Base-by-base conservation (phyloP, 768 basidiomycete genomes). In the Phylloporus sp. region DNA sequence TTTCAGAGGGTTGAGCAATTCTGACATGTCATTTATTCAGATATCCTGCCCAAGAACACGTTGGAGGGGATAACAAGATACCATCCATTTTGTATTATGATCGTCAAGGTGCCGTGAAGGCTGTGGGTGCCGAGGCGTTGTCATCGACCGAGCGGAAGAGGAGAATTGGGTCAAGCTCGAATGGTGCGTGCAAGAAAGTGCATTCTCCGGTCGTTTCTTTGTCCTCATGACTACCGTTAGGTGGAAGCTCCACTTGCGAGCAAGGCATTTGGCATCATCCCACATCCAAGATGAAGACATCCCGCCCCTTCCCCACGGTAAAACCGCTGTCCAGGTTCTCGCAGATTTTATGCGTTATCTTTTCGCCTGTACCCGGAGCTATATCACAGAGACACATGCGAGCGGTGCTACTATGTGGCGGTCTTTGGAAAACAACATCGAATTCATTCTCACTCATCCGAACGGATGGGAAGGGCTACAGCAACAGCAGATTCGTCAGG, bases 21-120 rank as follows among this genome's bases (percentile, higher is more conserved):
- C 35, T 55, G 27, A 59, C n/a, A n/a, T n/a, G n/a, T n/a, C 3
- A 6, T 7, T 29, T 31, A 16, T 24, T 24, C n/a, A 79, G 78
- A 48, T 79, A 72, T 51, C 79, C 76, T 9, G 72, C 70, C 1
- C 76, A 77, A 50, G 72, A 75, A 20, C 64, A 72, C 6, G 63
- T 72, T 16, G 73, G 73, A 6, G 73, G 75, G 6, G 72, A 77
- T 6, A 41, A 4, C 40, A 26, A 24, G 6, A 26, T 41, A 26
- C 40, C 15, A 10, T 41, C 40, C 15, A 64, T 78, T 29, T 50
- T 80, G 12, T 76, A 74, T 50, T 80, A 80, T 54, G 77, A 78
- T 49, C 49, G 55, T 10, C 51, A 64, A 18, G 78, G 76, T 2
- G 32, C 40, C 1, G 64, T 73, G 6, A 68, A 59, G 34, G 79